phyloP scores from a whole-genome alignment of 2,329 filamentous ascomycete genomes.

The Fusarium citri region DNA sequence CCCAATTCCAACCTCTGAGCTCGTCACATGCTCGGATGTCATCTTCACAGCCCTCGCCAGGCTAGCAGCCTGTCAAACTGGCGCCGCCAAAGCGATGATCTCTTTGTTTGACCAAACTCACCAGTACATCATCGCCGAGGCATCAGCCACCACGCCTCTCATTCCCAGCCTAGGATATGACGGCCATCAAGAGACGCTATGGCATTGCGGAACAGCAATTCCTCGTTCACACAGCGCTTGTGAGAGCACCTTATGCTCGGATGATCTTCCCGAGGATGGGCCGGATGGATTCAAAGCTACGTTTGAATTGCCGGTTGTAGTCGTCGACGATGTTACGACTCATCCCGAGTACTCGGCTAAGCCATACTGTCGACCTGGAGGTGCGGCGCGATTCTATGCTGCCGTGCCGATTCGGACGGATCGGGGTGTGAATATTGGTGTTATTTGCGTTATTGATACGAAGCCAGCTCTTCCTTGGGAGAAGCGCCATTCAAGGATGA shows the following conservation, averaged over 20 bases:
- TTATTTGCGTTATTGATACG: conserved; percentile 50
- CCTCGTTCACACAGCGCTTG: conserved; percentile 47
- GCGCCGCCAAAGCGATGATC: conserved; percentile 56
- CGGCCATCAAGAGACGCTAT: conserved; percentile 29
- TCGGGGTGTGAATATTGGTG: conserved; percentile 57
- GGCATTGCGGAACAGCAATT: conserved; percentile 50
- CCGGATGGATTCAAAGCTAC: background rate
- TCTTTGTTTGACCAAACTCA: conserved; percentile 62
- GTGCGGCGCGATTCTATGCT: conserved; percentile 53
- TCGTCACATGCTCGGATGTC: conserved; percentile 50
- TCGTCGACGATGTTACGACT: conserved; percentile 50
- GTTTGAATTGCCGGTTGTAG: conserved; percentile 47
- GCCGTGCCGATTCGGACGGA: conserved; percentile 56
- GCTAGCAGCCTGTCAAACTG: conserved; percentile 58
- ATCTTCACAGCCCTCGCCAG: conserved; percentile 62
- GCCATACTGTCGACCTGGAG: conserved; percentile 40
- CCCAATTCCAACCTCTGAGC: conserved; percentile 40
- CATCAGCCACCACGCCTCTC: conserved; percentile 57
- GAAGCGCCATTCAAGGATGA: conserved; percentile 40
- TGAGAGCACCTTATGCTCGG: conserved; percentile 43
- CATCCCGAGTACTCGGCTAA: conserved; percentile 48
- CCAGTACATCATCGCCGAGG: conserved; percentile 65
- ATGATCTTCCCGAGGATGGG: background rate
- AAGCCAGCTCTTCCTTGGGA: conserved; percentile 36
- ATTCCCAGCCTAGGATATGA: conserved; percentile 29